These are phyloP conservation scores for Tolypocladium amazonense DNA, from an alignment of 2,329 filamentous ascomycete genomes.

Conservation along the genomic window DNA sequence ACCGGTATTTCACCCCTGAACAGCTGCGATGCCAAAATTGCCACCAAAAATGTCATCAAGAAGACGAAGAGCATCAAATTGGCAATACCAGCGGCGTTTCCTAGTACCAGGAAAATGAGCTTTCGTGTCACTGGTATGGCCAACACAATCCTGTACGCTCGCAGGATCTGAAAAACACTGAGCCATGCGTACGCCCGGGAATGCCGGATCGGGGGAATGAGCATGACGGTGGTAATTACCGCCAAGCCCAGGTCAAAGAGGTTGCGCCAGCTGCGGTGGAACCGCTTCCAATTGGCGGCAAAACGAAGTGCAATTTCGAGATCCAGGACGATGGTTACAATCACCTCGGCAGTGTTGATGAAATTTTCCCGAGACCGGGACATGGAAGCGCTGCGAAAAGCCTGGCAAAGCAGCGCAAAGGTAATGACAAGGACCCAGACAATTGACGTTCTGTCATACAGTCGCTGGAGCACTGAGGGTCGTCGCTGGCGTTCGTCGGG, in stretches of 20 bases:
- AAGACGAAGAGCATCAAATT: constrained; percentile 97
- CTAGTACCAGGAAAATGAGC: constrained; percentile 77
- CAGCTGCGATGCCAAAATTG: constrained; percentile 87
- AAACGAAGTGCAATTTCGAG: constrained; percentile 77
- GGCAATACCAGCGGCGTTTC: constrained; percentile 82
- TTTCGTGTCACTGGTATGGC: constrained; percentile 80
- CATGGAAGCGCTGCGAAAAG: constrained; percentile 69
- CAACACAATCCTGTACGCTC: constrained; percentile 84
- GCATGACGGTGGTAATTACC: constrained; percentile 71
- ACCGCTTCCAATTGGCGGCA: constrained; percentile 66
- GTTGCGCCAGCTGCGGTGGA: constrained; percentile 65
- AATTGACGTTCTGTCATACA: constrained; percentile 64
- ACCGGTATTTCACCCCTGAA: constrained; percentile 77
- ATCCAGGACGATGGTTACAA: constrained; percentile 68
- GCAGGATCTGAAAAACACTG: constrained; percentile 83
- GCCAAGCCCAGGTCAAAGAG: constrained; percentile 72
- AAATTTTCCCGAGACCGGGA: constrained; percentile 45
- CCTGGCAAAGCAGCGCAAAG: constrained; percentile 70
- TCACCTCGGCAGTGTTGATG: constrained; percentile 62
- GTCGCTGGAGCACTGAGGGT: constrained; percentile 47
- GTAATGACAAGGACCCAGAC: constrained; percentile 76
- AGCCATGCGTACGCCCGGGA: constrained; percentile 78
- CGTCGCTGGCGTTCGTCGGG: constrained; percentile 27
- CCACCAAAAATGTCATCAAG: constrained; percentile 83
- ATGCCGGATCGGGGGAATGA: constrained; percentile 69